Percentiles rank a stretch among this genome's conserved stretches.
These are phyloP conservation scores for Trichoderma lentiforme DNA, from an alignment of 2,329 filamentous ascomycete species.

Conservation along the genomic window DNA sequence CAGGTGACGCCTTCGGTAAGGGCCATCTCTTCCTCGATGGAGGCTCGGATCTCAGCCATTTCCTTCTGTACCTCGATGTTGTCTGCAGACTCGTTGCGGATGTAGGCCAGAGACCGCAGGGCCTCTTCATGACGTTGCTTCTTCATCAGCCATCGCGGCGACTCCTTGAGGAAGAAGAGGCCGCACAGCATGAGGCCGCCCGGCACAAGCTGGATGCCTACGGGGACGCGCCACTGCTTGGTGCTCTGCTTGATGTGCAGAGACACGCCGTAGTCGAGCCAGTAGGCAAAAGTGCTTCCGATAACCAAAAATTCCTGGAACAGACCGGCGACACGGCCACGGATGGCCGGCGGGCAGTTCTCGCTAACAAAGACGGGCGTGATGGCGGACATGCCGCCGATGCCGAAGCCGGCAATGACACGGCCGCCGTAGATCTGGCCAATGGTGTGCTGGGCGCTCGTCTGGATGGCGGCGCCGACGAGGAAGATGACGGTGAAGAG, in stretches of 20 bases:
- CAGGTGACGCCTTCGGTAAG: slow-evolving; percentile 15
- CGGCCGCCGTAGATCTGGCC: slow-evolving; percentile 26
- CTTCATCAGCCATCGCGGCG: slow-evolving; percentile 66
- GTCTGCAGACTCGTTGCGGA: slow-evolving; percentile 54
- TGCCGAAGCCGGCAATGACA: slow-evolving; percentile 25
- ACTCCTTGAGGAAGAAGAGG: slow-evolving; percentile 60
- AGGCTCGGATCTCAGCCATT: slow-evolving; percentile 40
- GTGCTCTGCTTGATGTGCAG: slow-evolving; percentile 44
- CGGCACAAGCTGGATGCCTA: slow-evolving; percentile 65
- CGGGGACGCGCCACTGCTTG: slow-evolving; percentile 62
- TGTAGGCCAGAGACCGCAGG: slow-evolving; percentile 59
- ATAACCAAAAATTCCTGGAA: slow-evolving; percentile 26
- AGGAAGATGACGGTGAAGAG: slow-evolving; percentile 23
- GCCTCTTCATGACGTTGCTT: slow-evolving; percentile 59
- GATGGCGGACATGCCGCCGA: slow-evolving; percentile 27
- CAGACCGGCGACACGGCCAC: slow-evolving; percentile 24
- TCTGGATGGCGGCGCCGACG: slow-evolving; percentile 22
- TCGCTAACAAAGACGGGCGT: slow-evolving; percentile 26
- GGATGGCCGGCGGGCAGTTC: slow-evolving; percentile 20
- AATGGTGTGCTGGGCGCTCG: slow-evolving; percentile 21
- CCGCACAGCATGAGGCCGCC: slow-evolving; percentile 60
- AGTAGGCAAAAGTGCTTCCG: slow-evolving; percentile 23
- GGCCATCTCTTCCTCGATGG: slow-evolving; percentile 66
- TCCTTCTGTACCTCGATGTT: slow-evolving; percentile 68
- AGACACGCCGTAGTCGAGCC: slow-evolving; percentile 57